Conservation (phyloP, 2,329 filamentous ascomycete species). For the Verticillium alfalfae region DNA sequence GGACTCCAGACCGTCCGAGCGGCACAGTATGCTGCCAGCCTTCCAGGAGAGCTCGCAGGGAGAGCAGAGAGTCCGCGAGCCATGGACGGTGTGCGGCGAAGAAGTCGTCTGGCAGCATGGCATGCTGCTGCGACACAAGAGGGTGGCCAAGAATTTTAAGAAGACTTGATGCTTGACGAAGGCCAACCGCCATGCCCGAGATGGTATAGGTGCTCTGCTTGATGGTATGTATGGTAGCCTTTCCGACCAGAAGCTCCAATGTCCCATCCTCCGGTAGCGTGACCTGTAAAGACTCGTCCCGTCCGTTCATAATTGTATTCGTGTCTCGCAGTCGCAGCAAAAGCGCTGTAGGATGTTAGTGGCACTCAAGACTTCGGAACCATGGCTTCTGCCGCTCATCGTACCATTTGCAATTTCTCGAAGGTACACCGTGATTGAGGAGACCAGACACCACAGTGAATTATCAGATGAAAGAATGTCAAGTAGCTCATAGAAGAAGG, state of each 20-base stretch:
- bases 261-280: constrained; percentile 33
- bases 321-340: constrained; percentile 28
- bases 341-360: constrained; percentile 11
- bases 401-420: constrained; percentile 41
- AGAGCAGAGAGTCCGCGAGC: constrained; percentile 43
- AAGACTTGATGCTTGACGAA: constrained; percentile 40
- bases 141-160: constrained; percentile 36
- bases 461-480: constrained; percentile 35
- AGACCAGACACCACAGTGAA: constrained; percentile 41
- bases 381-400: constrained; percentile 10
- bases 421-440: constrained; percentile 42
- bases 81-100: constrained; percentile 35
- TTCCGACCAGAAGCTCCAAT: constrained; percentile 27
- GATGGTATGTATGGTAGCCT: constrained; percentile 13
- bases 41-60: constrained; percentile 32
- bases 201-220: constrained; percentile 33
- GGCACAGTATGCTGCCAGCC: constrained; percentile 24
- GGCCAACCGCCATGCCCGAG: constrained; percentile 31
- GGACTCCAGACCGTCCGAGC: not conserved
- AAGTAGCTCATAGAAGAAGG: constrained; percentile 45
- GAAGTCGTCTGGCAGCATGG: constrained; percentile 24
- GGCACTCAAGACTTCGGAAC: not conserved
- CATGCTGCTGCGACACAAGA: constrained; percentile 25
- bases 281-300: constrained; percentile 20
- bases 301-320: constrained; percentile 16